Conservation (phyloP, 2,329 filamentous ascomycete species). For the Xylariaceae sp. region DNA sequence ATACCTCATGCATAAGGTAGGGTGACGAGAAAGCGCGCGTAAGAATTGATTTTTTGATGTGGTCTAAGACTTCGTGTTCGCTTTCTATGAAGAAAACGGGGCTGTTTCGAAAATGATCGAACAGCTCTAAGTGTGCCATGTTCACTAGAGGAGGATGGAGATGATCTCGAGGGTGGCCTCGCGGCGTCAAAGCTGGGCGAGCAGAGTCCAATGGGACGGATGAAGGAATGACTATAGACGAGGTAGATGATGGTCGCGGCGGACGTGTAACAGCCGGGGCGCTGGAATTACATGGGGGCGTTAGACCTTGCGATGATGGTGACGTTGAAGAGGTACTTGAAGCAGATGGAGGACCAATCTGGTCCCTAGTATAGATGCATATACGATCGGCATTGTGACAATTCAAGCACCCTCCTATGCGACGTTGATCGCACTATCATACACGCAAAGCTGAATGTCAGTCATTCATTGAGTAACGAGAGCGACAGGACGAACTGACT, state of each 20-base stretch:
- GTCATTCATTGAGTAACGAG: background rate
- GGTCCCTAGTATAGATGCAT: conserved; percentile 7
- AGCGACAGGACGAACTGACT: conserved; percentile 6
- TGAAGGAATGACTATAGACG: background rate
- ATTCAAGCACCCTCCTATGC: conserved; percentile 9
- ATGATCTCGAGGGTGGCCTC: background rate
- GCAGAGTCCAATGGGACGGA: background rate
- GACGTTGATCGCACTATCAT: conserved; percentile 13
- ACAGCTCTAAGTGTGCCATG: conserved; percentile 11
- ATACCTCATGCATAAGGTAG: conserved; percentile 12
- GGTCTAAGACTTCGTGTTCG: background rate
- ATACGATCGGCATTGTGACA: conserved; percentile 12
- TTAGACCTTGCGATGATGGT: background rate
- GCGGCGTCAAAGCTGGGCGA: no score
- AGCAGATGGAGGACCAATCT: background rate
- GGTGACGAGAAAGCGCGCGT: conserved; percentile 6
- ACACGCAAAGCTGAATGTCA: conserved; percentile 1
- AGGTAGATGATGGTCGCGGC: background rate
- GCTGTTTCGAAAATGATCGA: conserved; percentile 11
- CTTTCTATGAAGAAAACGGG: conserved; percentile 11
- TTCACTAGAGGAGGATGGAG: conserved; percentile 4
- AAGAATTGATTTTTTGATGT: conserved; percentile 5
- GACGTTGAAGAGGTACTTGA: background rate
- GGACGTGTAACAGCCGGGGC: background rate
- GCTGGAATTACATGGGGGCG: background rate